phyloP scores from a whole-genome alignment of 768 basidiomycete species.

The Pisolithus tinctorius region DNA sequence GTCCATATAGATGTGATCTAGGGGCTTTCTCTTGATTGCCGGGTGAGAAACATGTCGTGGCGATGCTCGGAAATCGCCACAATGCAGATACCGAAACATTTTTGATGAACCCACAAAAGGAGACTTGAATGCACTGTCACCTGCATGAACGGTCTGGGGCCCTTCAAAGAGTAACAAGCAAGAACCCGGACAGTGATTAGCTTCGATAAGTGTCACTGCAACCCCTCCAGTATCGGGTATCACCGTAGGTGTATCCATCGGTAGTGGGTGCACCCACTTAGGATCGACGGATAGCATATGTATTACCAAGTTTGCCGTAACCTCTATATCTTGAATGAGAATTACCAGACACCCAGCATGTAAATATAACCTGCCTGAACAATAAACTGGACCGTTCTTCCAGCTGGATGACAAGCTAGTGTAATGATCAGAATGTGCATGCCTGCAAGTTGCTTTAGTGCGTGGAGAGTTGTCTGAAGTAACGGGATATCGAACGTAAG shows the following conservation, averaged over 20 bases:
- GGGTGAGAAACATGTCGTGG: constrained; percentile 86
- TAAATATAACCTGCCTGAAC: constrained; percentile 45
- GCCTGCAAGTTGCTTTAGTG: constrained; percentile 40
- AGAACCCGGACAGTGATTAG: constrained; percentile 98
- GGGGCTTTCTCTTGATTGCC: constrained; percentile 66
- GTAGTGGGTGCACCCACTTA: constrained; percentile 84
- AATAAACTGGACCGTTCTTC: constrained; percentile 92
- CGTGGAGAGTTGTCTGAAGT: neutral
- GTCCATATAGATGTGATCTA: constrained; percentile 90
- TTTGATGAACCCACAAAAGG: constrained; percentile 60
- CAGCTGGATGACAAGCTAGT: constrained; percentile 86
- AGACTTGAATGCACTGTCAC: constrained; percentile 73
- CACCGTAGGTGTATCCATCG: constrained; percentile 66
- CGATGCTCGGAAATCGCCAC: constrained; percentile 89
- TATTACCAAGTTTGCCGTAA: constrained; percentile 85
- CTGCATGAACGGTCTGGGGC: constrained; percentile 80
- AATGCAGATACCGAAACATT: constrained; percentile 87
- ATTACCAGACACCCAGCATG: neutral
- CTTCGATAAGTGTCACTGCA: constrained; percentile 89
- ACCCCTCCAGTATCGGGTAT: constrained; percentile 84
- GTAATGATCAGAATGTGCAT: constrained; percentile 97
- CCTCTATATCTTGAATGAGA: constrained; percentile 32
- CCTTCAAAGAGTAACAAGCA: constrained; percentile 94
- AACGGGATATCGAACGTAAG: constrained; percentile 53
- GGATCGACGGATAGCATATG: constrained; percentile 87